These are phyloP conservation scores for Fagopyrum tataricum DNA, from an alignment of 148 eudicot genomes.

Conservation along the genomic window DNA sequence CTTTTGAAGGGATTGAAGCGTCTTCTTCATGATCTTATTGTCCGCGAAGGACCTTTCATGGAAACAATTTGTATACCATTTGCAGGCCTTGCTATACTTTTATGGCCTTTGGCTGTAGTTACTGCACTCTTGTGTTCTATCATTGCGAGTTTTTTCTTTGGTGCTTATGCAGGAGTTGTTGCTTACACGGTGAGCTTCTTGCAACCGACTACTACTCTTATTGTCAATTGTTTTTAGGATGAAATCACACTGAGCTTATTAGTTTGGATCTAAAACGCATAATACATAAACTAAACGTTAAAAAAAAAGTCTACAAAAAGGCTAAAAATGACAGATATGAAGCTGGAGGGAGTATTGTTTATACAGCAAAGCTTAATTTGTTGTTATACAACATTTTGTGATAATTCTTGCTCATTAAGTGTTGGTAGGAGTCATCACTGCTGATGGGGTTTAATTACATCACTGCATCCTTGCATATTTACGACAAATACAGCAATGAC, in stretches of 20 bases:
- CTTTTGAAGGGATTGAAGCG: constrained; percentile 89
- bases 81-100: constrained; percentile 86
- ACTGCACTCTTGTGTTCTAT: constrained; percentile 78
- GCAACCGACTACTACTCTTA: background rate
- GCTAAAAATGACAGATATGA: too few relatives aligned
- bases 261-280: too few relatives aligned
- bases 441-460: constrained; percentile 68
- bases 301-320: too few relatives aligned
- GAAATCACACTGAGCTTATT: too few relatives aligned
- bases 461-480: constrained; percentile 66
- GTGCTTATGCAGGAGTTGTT: constrained; percentile 75
- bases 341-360: background rate
- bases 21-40: constrained; percentile 75
- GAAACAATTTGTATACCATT: constrained; percentile 94
- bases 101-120: constrained; percentile 92
- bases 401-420: background rate
- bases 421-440: constrained; percentile 72
- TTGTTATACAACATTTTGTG: background rate
- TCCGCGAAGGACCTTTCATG: constrained; percentile 94
- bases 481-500: constrained; percentile 91
- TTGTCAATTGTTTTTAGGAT: too few relatives aligned
- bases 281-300: too few relatives aligned
- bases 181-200: constrained; percentile 57
- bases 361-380: background rate
- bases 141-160: constrained; percentile 58